Percentiles rank a stretch among this genome's conserved stretches.
phyloP scores from a whole-genome alignment of 2,329 filamentous ascomycete genomes.

The Onygena corvina region DNA sequence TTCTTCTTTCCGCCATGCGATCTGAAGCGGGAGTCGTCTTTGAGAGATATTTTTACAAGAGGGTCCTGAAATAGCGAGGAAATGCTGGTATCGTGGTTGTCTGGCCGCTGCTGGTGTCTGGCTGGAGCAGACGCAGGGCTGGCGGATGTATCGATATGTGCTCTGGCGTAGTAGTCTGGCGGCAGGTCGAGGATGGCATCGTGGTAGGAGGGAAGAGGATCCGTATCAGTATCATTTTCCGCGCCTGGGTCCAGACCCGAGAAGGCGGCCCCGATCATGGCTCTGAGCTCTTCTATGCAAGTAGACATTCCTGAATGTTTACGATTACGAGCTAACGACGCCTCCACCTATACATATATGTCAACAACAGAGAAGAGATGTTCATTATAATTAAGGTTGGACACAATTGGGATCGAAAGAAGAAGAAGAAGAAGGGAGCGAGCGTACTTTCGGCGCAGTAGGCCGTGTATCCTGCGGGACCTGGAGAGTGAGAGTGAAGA shows the following conservation, averaged over 20 bases:
- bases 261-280: conserved; percentile 1
- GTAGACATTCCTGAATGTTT: not conserved
- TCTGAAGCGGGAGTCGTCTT: conserved; percentile 14
- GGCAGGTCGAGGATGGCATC: conserved; percentile 14
- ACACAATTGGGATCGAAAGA: not conserved
- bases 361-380: not conserved
- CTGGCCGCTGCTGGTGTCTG: not conserved
- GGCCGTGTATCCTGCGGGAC: no score
- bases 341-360: conserved; percentile 4
- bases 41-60: conserved; percentile 6
- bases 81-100: not conserved
- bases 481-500: no score
- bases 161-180: conserved; percentile 23
- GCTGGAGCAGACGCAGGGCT: not conserved
- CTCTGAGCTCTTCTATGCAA: conserved; percentile 5
- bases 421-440: not conserved
- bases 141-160: not conserved
- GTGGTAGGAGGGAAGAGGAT: conserved; percentile 14
- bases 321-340: conserved; percentile 3
- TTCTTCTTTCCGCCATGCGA: conserved; percentile 13
- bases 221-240: no score
- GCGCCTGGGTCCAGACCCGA: not conserved
- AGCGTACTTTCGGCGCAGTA: conserved; percentile 3
- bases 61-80: not conserved
- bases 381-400: not conserved